phyloP scores from a whole-genome alignment of 345 rosid species.

The Linum lewisii region DNA sequence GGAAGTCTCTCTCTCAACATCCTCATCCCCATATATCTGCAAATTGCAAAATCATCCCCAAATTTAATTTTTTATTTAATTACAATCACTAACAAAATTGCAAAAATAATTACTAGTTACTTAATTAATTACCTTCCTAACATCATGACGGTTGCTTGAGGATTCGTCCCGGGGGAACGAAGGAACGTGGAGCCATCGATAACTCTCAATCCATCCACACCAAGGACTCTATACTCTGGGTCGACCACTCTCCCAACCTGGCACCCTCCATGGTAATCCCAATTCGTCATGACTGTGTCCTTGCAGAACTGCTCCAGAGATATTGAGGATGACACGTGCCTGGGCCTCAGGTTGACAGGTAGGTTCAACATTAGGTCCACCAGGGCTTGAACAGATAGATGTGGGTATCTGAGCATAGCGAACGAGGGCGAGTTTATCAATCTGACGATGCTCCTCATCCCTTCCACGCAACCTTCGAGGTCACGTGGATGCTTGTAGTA shows the following conservation, averaged over 20 bases:
- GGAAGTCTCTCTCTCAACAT: slow-evolving; percentile 18
- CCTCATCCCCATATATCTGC: slow-evolving; percentile 33
- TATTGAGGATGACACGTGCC: slow-evolving; percentile 21
- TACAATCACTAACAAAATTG: not conserved
- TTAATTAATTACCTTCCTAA: slow-evolving; percentile 64
- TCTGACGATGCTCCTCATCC: slow-evolving; percentile 36
- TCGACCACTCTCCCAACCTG: slow-evolving; percentile 72
- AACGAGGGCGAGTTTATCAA: slow-evolving; percentile 43
- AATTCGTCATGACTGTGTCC: slow-evolving; percentile 80
- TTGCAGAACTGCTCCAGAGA: slow-evolving; percentile 57
- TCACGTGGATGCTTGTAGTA: slow-evolving; percentile 67
- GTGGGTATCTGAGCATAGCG: slow-evolving; percentile 36
- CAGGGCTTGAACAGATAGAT: slow-evolving; percentile 26
- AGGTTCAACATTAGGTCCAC: slow-evolving; percentile 26
- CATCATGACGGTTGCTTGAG: slow-evolving; percentile 98
- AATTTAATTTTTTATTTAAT: too few relatives aligned
- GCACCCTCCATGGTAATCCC: slow-evolving; percentile 96
- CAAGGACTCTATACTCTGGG: slow-evolving; percentile 50
- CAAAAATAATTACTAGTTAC: not conserved
- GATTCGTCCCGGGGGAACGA: slow-evolving; percentile 79
- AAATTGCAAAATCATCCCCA: not conserved
- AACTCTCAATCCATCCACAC: slow-evolving; percentile 51
- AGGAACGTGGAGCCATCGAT: slow-evolving; percentile 76
- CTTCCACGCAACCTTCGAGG: slow-evolving; percentile 40
- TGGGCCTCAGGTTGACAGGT: slow-evolving; percentile 57